A percentile compares a stretch with the other conserved stretches of the same genome.
phyloP scores from a whole-genome alignment of 78 protist species.

The Dictyostelium intermedium region DNA sequence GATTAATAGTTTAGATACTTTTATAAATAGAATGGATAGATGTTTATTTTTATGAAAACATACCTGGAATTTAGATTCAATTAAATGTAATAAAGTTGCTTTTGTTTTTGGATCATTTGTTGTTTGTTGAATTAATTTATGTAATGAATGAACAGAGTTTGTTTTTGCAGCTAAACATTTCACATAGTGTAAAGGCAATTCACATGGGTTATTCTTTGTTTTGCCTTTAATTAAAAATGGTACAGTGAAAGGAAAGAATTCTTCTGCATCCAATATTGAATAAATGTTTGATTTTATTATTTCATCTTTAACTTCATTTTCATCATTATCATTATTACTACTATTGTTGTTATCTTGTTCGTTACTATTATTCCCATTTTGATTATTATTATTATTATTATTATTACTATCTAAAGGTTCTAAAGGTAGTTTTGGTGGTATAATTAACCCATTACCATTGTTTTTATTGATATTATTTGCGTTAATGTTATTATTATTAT shows the following conservation, averaged over 20 bases:
- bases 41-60: too few species aligned
- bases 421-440: not conserved
- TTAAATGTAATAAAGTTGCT: slow-evolving; percentile 44
- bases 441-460: not conserved
- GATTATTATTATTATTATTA: not conserved
- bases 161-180: not conserved
- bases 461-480: too few species aligned
- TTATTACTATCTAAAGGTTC: not conserved
- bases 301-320: not conserved
- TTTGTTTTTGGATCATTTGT: slow-evolving; percentile 44
- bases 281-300: not conserved
- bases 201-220: slow-evolving; percentile 60
- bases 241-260: slow-evolving; percentile 46
- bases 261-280: slow-evolving; percentile 48
- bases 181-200: slow-evolving; percentile 24
- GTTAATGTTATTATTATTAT: not conserved
- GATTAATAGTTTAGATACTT: too few species aligned
- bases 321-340: not conserved
- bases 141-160: slow-evolving; percentile 39
- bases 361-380: not conserved
- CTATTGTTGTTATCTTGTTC: not conserved
- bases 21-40: too few species aligned
- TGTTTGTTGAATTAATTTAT: slow-evolving; percentile 48
- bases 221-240: slow-evolving; percentile 67
- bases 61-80: slow-evolving; percentile 68